Conservation (phyloP, 2,329 filamentous ascomycete genomes). For the Magnaporthiopsis poae region DNA sequence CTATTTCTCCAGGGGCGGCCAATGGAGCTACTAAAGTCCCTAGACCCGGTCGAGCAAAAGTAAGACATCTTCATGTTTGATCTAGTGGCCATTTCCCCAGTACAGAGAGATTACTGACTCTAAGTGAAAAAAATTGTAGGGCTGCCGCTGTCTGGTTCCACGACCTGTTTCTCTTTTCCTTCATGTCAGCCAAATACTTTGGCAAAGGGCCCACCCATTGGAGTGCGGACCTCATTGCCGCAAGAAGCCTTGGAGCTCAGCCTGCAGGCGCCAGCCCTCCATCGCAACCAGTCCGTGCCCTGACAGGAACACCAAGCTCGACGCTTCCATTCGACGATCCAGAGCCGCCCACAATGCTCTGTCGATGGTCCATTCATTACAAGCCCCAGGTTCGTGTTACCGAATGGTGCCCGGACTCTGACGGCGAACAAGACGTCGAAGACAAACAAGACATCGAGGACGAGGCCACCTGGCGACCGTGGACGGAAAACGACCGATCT, state of each 20-base stretch:
- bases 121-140: not conserved
- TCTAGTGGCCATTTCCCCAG: no score
- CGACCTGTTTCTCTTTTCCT: constrained; percentile 2
- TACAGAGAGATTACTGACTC: no score
- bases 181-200: constrained; percentile 6
- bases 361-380: constrained; percentile 5
- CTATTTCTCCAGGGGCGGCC: not conserved
- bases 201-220: not conserved
- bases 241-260: constrained; percentile 1
- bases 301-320: not conserved
- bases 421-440: not conserved
- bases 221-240: not conserved
- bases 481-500: not conserved
- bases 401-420: not conserved
- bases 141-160: not conserved
- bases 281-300: not conserved
- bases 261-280: not conserved
- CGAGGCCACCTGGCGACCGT: constrained; percentile 1
- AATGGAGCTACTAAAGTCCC: not conserved
- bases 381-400: not conserved
- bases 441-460: not conserved
- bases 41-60: not conserved
- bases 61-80: not conserved
- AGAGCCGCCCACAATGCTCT: not conserved
- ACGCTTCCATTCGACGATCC: not conserved